These are phyloP conservation scores for Cryptosporidium meleagridis DNA, from an alignment of 169 alveolate genomes.

Conservation along the genomic window DNA sequence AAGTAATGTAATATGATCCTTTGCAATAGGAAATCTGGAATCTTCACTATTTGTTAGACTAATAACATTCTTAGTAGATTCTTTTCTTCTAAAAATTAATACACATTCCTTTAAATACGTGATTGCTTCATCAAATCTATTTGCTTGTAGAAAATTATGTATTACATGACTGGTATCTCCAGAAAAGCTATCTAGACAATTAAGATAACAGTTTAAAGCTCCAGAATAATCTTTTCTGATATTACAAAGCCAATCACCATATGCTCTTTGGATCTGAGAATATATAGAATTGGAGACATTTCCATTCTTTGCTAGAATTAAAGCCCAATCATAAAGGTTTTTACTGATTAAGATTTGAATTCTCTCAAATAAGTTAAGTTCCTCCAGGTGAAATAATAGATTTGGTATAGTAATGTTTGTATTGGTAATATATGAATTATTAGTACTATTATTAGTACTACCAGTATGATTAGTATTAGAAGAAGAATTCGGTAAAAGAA, in stretches of 20 bases:
- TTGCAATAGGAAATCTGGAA: constrained; percentile 34
- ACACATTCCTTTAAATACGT: constrained; percentile 45
- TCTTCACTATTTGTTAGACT: constrained; percentile 1
- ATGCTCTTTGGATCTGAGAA: constrained; percentile 59
- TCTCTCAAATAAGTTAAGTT: constrained; percentile 58
- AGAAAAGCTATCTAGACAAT: constrained; percentile 45
- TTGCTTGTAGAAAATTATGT: constrained; percentile 25
- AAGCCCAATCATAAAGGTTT: constrained; percentile 66
- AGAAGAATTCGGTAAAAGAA: not conserved
- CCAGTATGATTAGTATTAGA: no score
- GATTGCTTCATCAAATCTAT: constrained; percentile 43
- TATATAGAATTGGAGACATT: constrained; percentile 23
- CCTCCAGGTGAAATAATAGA: constrained; percentile 38
- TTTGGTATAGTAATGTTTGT: constrained; percentile 8
- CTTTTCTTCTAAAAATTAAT: constrained; percentile 5
- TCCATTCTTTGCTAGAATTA: constrained; percentile 54
- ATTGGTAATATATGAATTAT: not conserved
- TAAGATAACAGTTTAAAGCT: constrained; percentile 34
- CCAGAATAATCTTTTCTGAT: constrained; percentile 22
- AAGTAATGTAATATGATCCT: constrained; percentile 38
- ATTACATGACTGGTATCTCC: constrained; percentile 65
- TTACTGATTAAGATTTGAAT: constrained; percentile 30
- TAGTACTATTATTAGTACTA: not conserved
- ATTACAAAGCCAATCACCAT: constrained; percentile 71
- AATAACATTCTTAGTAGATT: not conserved